Conservation (phyloP, 2,329 filamentous ascomycete genomes). For the Apiospora sp. region DNA sequence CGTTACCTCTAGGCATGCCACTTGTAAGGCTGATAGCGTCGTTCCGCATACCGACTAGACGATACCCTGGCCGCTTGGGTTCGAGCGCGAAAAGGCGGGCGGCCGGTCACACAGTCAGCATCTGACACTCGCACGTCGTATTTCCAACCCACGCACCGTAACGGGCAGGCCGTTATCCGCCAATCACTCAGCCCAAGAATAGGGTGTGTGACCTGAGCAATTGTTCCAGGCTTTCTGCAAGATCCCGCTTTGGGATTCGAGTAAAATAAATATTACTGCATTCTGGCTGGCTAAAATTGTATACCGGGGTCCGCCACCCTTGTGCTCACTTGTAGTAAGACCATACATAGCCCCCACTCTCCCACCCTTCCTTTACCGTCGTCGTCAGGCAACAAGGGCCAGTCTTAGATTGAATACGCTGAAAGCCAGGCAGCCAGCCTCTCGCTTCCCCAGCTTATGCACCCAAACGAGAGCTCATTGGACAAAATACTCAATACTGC, state of each 20-base stretch:
- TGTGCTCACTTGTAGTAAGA: conserved; percentile 9
- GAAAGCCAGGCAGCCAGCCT: background rate
- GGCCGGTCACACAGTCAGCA: conserved; percentile 15
- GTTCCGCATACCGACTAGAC: conserved; percentile 6
- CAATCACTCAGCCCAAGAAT: background rate
- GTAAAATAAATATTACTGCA: background rate
- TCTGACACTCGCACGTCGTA: conserved; percentile 7
- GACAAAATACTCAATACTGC: background rate
- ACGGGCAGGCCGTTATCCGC: conserved; percentile 1
- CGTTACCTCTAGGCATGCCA: background rate
- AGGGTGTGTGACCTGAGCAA: background rate
- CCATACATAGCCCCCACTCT: background rate
- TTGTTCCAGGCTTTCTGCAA: background rate
- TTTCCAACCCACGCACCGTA: background rate
- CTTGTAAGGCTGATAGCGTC: conserved; percentile 1
- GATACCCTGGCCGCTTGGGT: background rate
- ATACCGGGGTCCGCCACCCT: background rate
- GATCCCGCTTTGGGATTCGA: background rate
- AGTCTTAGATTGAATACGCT: background rate
- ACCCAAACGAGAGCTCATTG: background rate
- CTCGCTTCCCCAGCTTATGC: background rate
- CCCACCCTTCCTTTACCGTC: background rate
- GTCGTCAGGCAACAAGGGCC: background rate
- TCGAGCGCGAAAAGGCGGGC: conserved; percentile 10
- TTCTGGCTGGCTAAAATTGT: background rate